Conservation (phyloP, 495 filamentous ascomycete species). For the Neurospora sp. region DNA sequence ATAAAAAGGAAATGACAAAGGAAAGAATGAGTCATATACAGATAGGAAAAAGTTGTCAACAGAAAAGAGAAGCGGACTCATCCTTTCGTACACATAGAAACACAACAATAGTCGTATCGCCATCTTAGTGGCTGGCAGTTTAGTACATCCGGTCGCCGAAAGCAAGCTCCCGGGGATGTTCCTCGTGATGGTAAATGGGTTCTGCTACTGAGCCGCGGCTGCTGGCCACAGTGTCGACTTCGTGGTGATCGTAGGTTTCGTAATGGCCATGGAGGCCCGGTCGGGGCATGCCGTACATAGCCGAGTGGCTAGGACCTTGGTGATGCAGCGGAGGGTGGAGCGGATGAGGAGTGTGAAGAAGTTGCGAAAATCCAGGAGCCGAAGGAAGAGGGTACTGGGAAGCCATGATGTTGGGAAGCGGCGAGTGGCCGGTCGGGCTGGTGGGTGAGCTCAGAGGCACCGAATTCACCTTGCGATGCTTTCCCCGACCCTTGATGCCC, state of each 20-base stretch:
- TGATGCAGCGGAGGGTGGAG: constrained; percentile 5
- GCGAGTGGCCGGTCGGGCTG: not conserved
- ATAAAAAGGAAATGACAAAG: not conserved
- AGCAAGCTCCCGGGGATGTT: constrained; percentile 26
- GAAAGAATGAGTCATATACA: not conserved
- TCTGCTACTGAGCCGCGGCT: constrained; percentile 23
- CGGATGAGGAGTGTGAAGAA: constrained; percentile 11
- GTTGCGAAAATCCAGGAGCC: constrained; percentile 11
- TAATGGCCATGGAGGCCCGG: constrained; percentile 23
- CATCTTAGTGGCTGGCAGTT: not conserved
- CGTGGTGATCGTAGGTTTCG: constrained; percentile 38
- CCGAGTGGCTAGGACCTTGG: constrained; percentile 16
- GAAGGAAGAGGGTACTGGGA: constrained; percentile 14
- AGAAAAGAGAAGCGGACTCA: not conserved
- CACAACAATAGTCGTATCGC: not conserved
- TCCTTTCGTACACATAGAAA: not conserved
- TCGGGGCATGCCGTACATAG: constrained; percentile 21
- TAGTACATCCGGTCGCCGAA: constrained; percentile 35
- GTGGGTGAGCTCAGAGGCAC: constrained; percentile 1
- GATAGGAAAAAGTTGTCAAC: not conserved
- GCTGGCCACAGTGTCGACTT: constrained; percentile 25
- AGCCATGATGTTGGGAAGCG: constrained; percentile 5
- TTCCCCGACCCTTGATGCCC: constrained; percentile 91
- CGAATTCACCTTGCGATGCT: constrained; percentile 52
- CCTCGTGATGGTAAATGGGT: constrained; percentile 32